These are phyloP conservation scores for Penicillium odoratum DNA, from an alignment of 495 filamentous ascomycete species.

Conservation along the genomic window DNA sequence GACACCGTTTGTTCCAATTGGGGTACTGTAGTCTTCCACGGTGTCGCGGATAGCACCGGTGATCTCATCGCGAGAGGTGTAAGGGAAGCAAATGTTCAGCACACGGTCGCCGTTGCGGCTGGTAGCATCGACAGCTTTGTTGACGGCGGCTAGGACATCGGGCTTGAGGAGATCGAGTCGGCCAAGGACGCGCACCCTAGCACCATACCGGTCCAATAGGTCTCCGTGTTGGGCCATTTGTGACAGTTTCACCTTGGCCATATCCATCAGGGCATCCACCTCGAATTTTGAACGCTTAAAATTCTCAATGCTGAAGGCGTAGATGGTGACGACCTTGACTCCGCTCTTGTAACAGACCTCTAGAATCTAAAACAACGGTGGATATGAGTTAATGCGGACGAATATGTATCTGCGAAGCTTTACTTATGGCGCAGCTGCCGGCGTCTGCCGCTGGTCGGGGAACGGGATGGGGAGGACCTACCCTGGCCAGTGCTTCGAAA, in stretches of 20 bases:
- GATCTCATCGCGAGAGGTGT: slow-evolving; percentile 95
- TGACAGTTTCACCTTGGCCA: slow-evolving; percentile 89
- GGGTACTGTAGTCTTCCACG: slow-evolving; percentile 76
- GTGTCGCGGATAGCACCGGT: slow-evolving; percentile 86
- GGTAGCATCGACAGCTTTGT: slow-evolving; percentile 79
- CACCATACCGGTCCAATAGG: slow-evolving; percentile 89
- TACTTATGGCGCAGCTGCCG: background rate
- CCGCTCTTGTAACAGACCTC: slow-evolving; percentile 98
- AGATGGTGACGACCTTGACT: slow-evolving; percentile 91
- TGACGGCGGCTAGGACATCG: slow-evolving; percentile 85
- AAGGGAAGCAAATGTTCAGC: slow-evolving; percentile 95
- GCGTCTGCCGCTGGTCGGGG: background rate
- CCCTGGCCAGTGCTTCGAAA: slow-evolving; percentile 88
- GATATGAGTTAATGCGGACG: slow-evolving; percentile 1
- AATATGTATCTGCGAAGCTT: background rate
- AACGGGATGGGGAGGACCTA: slow-evolving; percentile 30
- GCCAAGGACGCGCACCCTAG: slow-evolving; percentile 78
- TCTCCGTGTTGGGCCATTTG: slow-evolving; percentile 93
- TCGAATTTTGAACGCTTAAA: slow-evolving; percentile 98
- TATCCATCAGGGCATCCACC: slow-evolving; percentile 95
- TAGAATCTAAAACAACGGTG: slow-evolving; percentile 61
- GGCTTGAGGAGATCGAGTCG: slow-evolving; percentile 75
- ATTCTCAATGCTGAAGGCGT: slow-evolving; percentile 98
- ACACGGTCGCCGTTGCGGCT: slow-evolving; percentile 77
- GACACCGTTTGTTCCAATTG: slow-evolving; percentile 46